Conservation (phyloP, 2,329 filamentous ascomycete genomes). For the Hypoxylon sp. region DNA sequence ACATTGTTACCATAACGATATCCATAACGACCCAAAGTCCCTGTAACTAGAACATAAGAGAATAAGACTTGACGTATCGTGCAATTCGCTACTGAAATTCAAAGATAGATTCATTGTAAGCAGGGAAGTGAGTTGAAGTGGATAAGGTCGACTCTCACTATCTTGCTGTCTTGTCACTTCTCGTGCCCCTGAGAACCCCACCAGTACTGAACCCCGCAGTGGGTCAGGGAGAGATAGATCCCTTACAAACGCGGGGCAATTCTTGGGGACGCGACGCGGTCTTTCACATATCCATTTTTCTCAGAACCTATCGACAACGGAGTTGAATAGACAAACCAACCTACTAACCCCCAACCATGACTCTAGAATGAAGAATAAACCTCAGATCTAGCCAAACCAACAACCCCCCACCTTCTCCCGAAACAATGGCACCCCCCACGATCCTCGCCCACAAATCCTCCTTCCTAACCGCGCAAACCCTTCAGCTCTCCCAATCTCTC, state of each 20-base stretch:
- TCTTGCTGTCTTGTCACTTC: not conserved
- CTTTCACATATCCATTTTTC: slow-evolving; percentile 40
- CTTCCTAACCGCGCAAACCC: slow-evolving; percentile 75
- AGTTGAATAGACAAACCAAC: not conserved
- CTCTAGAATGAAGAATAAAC: not conserved
- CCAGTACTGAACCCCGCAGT: slow-evolving; percentile 24
- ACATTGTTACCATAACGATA: no score
- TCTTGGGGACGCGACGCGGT: slow-evolving; percentile 32
- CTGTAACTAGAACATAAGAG: no score
- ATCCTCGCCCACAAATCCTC: slow-evolving; percentile 74
- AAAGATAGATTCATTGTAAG: no score
- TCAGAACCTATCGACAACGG: not conserved
- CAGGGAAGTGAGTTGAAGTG: no score
- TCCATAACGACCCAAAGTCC: no score
- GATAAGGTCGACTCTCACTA: not conserved
- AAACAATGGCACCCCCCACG: slow-evolving; percentile 63
- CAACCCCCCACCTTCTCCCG: slow-evolving; percentile 16
- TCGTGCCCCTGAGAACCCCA: not conserved
- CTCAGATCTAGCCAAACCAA: not conserved
- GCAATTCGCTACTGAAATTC: no score
- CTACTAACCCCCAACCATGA: not conserved
- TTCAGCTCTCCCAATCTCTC: slow-evolving; percentile 72
- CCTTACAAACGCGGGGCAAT: slow-evolving; percentile 21
- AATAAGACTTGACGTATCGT: no score
- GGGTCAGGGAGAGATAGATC: not conserved